phyloP scores from a whole-genome alignment of 371 early-diverging fungal species.

The Nematocida ausubeli region DNA sequence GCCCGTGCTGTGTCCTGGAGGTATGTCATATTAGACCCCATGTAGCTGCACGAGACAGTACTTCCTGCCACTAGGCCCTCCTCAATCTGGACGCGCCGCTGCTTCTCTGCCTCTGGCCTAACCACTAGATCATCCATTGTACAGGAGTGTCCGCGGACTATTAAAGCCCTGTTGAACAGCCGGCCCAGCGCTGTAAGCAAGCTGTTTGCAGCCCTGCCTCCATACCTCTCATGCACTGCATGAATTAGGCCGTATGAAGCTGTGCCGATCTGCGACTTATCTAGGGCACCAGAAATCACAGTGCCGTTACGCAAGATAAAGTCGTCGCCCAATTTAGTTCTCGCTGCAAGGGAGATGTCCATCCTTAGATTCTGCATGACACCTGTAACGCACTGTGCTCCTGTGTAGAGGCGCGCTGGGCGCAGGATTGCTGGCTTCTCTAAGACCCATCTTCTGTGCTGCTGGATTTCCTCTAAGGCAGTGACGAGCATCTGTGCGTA shows the following conservation, averaged over 20 bases:
- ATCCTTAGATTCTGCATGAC: constrained; percentile 56
- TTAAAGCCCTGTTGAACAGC: constrained; percentile 84
- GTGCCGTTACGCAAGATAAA: constrained; percentile 79
- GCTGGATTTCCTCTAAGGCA: constrained; percentile 69
- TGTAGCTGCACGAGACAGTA: neutral
- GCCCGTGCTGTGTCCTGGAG: constrained; percentile 1
- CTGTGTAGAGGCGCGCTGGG: constrained; percentile 85
- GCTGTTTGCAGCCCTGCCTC: constrained; percentile 80
- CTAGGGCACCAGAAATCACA: constrained; percentile 83
- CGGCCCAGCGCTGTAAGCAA: constrained; percentile 85
- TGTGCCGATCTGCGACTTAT: constrained; percentile 94
- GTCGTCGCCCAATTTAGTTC: constrained; percentile 77
- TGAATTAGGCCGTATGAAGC: constrained; percentile 85
- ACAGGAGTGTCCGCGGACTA: constrained; percentile 83
- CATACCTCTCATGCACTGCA: constrained; percentile 88
- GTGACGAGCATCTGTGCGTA: constrained; percentile 86
- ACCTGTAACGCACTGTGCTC: constrained; percentile 78
- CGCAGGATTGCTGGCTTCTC: constrained; percentile 68
- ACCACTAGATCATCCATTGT: constrained; percentile 95
- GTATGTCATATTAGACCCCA: neutral
- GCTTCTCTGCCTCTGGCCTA: constrained; percentile 45
- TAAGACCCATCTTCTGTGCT: constrained; percentile 20
- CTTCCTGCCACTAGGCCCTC: constrained; percentile 70
- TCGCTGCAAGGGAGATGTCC: constrained; percentile 77
- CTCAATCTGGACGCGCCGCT: constrained; percentile 70